Base-by-base conservation (phyloP, 768 basidiomycete species). In the Sporobolomyces phaffii region DNA sequence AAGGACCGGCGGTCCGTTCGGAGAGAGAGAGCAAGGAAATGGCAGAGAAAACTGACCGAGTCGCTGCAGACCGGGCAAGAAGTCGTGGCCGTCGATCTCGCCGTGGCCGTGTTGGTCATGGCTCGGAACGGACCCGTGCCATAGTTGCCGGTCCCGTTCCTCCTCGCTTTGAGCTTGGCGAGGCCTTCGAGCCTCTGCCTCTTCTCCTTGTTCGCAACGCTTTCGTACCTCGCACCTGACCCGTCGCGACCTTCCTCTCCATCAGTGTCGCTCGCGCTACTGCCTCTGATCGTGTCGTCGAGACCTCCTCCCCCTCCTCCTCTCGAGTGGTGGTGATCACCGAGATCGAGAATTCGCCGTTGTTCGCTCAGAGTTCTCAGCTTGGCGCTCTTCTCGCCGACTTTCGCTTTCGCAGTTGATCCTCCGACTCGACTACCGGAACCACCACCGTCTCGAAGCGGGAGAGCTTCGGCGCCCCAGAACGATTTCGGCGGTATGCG, bases 281-380 rank as follows among this genome's bases (percentile, higher is more conserved):
- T 58, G 34, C 54, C 53, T 22, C 8, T 45, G 29, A 65, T 65
- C 36, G 65, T 60, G 50, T 69, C 68, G 0, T 48, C 44, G n/a
- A n/a, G n/a, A n/a, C n/a, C n/a, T n/a, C n/a, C n/a, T n/a, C n/a
- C n/a, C n/a, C n/a, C 2, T 31, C 29, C 34, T 24, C 51, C 22
- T 47, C 61, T 15, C 54, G 54, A 9, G n/a, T n/a, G n/a, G 38
- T 38, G 10, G 10, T 54, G 43, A 36, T 34, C 52, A 0, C 38
- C 56, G 28, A 63, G 17, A 18, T 54, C 67, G 50, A 69, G 51
- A 29, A 48, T 48, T 41, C 11, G 7, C 13, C 60, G 14, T 28
- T 36, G 62, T 24, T 69, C 63, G 9, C 47, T 50, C 63, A 69
- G 28, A 13, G 41, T 18, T 50, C 45, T 56, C 22, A 68, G 44